Evolutionary conservation across 1,139 yeast genomes (phyloP).

Genomic region (Kluyveromyces sp.): DNA sequence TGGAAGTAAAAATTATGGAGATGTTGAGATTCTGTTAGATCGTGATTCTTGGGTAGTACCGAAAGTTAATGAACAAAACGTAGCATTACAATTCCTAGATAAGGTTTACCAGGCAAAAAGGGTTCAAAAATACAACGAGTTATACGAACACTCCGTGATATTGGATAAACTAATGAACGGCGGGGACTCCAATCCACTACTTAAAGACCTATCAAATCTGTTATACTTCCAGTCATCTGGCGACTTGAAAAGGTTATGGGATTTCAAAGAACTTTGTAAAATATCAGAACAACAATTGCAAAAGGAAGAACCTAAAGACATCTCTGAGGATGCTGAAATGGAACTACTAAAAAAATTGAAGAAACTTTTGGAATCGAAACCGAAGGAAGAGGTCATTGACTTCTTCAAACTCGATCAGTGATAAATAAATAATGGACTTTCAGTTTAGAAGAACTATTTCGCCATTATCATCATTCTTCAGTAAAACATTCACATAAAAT

Average conservation of each 20-base stretch:
- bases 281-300: constrained; percentile 28
- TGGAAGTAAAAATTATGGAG: constrained; percentile 58
- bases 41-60: constrained; percentile 29
- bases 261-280: constrained; percentile 34
- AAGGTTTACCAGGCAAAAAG: constrained; percentile 32
- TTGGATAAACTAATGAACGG: constrained; percentile 23
- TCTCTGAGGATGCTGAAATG: constrained; percentile 35
- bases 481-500: background rate
- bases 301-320: constrained; percentile 11
- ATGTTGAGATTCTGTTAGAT: constrained; percentile 48
- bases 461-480: background rate
- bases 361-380: constrained; percentile 57
- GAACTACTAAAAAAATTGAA: constrained; percentile 51
- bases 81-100: constrained; percentile 67
- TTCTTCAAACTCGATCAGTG: constrained; percentile 35
- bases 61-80: constrained; percentile 58
- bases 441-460: background rate
- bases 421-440: background rate
- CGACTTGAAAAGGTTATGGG: constrained; percentile 27
- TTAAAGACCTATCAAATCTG: constrained; percentile 11
- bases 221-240: constrained; percentile 7
- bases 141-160: constrained; percentile 22
- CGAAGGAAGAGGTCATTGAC: constrained; percentile 54
- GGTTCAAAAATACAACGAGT: constrained; percentile 15
- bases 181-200: background rate